Base-by-base conservation (phyloP, 208 protist genomes). In the Herpetomonas samuelpessoai region DNA sequence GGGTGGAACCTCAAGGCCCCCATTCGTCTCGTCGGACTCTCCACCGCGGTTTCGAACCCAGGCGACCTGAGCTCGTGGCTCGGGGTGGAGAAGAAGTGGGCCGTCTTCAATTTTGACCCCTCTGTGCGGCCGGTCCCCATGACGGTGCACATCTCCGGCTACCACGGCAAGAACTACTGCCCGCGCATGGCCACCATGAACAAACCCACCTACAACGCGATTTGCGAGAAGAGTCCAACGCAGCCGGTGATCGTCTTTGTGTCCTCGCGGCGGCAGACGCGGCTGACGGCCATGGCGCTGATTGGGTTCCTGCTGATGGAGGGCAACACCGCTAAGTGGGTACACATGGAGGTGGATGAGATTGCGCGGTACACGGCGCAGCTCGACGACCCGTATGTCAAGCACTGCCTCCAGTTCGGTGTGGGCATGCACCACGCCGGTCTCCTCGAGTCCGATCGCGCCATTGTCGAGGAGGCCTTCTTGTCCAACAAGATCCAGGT, bases 121-220 rank as follows among this genome's bases (percentile, higher is more conserved):
- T 95, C 89, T 2, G 98, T 99, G 47, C 88, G 99, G 12, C 99
- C 99, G 2, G 98, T 99, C 14, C 98, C 97, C 21, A 93, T 99
- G 68, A 91, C 95, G 38, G 88, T 97, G 50, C 93, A 98, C 83
- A 99, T 98, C 56, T 70, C 95, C 31, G 98, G 98, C 18, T 99
- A 98, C 76, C 83, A 89, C 25, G 97, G 97, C n/a, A 90, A 96
- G 66, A 81, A 98, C 73, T 99, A 99, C 83, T 99, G 97, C 76
- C 98, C 98, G 18, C 86, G 99, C 35, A 99, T 99, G 98, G 96
- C 91, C 9, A 91, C 97, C 2, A 99, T 99, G 99, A 99, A 99
- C 88, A 99, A 99, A 83, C 99, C 98, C 24, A 73, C 92, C 4
- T 99, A 98, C 87, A 90, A 92, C 47, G 94, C 98, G 22, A 99